Evolutionary conservation across 805 yeast species (phyloP), one percentile per base, ranked within the genome.

Genomic region (Isabelozyma gotoi): DNA sequence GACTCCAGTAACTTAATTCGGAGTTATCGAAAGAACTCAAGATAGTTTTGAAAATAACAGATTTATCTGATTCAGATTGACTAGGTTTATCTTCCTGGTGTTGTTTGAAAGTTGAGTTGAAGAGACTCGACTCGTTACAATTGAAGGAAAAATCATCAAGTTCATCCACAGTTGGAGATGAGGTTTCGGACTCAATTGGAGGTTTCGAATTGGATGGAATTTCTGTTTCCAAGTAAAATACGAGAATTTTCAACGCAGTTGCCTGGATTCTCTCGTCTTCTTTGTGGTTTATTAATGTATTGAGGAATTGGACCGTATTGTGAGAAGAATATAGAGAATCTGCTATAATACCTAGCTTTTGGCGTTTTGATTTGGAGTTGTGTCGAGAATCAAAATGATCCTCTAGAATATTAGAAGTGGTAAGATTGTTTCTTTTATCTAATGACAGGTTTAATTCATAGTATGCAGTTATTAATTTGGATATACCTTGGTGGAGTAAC

Each of bases 401-500:
- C 7, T 16, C 39, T 7, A 36, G 16, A 15, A 36, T n/a, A 4
- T 20, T 36, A 7, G 39, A 16, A 20, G 39, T 36, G 12, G 19
- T 19, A n/a, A 19, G 10, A 21, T 21, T 21, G 11, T 21, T 21
- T 7, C 29, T 11, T 32, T 11, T 4, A 32, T 11, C 10, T 8
- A 8, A 32, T 7, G 29, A 24, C 29, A 29, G 11, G 40, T 61
- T 62, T 24, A 68, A 42, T 3, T 40, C 38, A 45, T 59, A 75
- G 43, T 61, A 76, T 2, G 62, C 39, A 1, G 42, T 33, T 0
- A 75, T 21, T 2, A 78, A 47, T 33, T 53, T 62, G 0, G 62
- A 43, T 6, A 72, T 20, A 0, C 78, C 80, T 6, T 55, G 41
- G 1, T 63, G 41, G 3, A 68, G 47, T 10, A 79, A 54, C 84